Evolutionary conservation across 768 basidiomycete species (phyloP).

Genomic region (Tubosaeta brunneosetosa): DNA sequence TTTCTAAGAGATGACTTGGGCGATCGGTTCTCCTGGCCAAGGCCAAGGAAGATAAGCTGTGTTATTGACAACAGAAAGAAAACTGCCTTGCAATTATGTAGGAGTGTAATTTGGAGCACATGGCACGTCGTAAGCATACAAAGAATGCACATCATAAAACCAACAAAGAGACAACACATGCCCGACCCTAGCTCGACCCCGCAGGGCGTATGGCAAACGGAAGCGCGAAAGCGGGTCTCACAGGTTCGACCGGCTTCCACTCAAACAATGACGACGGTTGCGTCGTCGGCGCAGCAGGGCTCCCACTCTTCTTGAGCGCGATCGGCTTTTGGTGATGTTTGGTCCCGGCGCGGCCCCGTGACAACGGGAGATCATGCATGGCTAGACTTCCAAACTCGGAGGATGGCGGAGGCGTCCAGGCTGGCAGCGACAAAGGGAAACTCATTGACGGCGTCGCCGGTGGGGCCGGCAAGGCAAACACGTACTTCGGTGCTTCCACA

Average conservation of each 20-base stretch:
- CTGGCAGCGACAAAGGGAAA: conserved; percentile 21
- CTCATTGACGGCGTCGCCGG: conserved; percentile 18
- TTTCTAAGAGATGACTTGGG: too few relatives aligned
- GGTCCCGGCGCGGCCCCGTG: conserved; percentile 19
- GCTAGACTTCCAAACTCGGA: conserved; percentile 13
- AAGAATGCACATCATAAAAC: neutral
- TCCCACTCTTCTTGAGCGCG: conserved; percentile 24
- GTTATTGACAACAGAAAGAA: too few relatives aligned
- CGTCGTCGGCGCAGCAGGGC: conserved; percentile 5
- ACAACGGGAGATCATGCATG: conserved; percentile 13
- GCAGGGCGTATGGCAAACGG: conserved; percentile 22
- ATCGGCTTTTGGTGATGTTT: conserved; percentile 37
- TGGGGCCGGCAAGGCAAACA: conserved; percentile 12
- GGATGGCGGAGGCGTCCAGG: conserved; percentile 22
- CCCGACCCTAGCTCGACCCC: conserved; percentile 9
- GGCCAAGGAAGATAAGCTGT: too few relatives aligned
- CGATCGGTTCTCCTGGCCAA: too few relatives aligned
- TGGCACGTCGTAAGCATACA: too few relatives aligned
- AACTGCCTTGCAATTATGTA: too few relatives aligned
- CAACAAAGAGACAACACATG: neutral
- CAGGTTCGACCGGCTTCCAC: conserved; percentile 24
- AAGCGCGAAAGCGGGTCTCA: conserved; percentile 20
- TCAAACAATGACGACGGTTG: conserved; percentile 15
- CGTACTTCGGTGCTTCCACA: neutral
- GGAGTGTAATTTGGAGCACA: neutral